A percentile compares a stretch with the other conserved stretches of the same genome.
These are phyloP conservation scores for Leptodontidium sp. DNA, from an alignment of 2,329 filamentous ascomycete genomes.

Conservation along the genomic window DNA sequence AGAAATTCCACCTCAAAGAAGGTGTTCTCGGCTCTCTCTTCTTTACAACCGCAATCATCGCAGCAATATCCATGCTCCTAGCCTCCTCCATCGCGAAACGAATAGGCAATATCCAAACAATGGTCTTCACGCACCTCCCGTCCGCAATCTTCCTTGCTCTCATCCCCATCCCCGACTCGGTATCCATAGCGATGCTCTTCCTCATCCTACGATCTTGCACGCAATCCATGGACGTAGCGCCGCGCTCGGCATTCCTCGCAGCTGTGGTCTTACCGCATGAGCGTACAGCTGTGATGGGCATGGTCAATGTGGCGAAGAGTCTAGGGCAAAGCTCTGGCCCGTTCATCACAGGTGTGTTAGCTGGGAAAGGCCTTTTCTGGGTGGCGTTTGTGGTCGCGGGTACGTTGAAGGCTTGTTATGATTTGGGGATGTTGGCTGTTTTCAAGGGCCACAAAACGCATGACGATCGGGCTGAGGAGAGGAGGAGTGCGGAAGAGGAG, in stretches of 20 bases:
- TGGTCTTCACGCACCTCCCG: slow-evolving; percentile 79
- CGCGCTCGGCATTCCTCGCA: slow-evolving; percentile 73
- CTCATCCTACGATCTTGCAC: slow-evolving; percentile 68
- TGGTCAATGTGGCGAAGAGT: slow-evolving; percentile 75
- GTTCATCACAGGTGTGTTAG: slow-evolving; percentile 69
- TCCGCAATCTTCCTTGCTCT: slow-evolving; percentile 71
- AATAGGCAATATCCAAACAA: slow-evolving; percentile 70
- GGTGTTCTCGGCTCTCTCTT: slow-evolving; percentile 62
- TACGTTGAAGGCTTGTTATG: slow-evolving; percentile 66
- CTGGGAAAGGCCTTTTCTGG: slow-evolving; percentile 64
- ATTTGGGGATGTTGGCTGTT: slow-evolving; percentile 62
- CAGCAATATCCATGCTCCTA: slow-evolving; percentile 59
- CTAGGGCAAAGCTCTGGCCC: slow-evolving; percentile 68
- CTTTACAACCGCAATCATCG: slow-evolving; percentile 60
- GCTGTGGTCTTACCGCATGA: slow-evolving; percentile 70
- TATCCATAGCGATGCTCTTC: slow-evolving; percentile 64
- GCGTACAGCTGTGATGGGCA: slow-evolving; percentile 75
- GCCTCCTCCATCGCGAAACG: slow-evolving; percentile 63
- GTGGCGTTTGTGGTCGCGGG: slow-evolving; percentile 71
- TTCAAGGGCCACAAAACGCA: slow-evolving; percentile 50
- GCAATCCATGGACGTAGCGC: slow-evolving; percentile 75
- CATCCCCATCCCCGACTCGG: slow-evolving; percentile 63
- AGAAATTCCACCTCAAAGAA: slow-evolving; percentile 56
- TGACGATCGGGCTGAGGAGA: slow-evolving; percentile 40
- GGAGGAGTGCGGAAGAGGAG: slow-evolving; percentile 34